A percentile compares a stretch with the other conserved stretches of the same genome.
phyloP scores from a whole-genome alignment of 208 protist species.

The Naegleria lovaniensis region DNA sequence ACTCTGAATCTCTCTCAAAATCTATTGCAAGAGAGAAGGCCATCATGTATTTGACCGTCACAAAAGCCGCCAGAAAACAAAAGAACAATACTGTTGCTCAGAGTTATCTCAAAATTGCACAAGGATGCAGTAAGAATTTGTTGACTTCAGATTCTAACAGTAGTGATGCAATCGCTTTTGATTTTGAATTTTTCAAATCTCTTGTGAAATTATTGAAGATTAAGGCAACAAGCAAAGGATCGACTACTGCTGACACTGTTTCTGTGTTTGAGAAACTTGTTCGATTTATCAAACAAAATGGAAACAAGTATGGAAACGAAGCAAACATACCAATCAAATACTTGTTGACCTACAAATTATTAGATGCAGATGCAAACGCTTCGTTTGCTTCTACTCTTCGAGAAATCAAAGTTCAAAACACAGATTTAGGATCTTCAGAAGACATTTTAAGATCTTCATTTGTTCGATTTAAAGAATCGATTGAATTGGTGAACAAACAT shows the following conservation, averaged over 20 bases:
- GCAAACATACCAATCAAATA: neutral
- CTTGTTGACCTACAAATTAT: neutral
- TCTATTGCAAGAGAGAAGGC: neutral
- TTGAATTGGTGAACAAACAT: neutral
- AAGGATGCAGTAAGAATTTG: slow-evolving; percentile 42
- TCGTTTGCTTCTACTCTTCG: neutral
- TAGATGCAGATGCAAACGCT: neutral
- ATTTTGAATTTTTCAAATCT: slow-evolving; percentile 42
- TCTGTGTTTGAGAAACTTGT: neutral
- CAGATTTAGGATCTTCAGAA: neutral
- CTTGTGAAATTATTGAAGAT: slow-evolving; percentile 51
- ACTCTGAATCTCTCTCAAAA: neutral
- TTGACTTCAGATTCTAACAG: slow-evolving; percentile 33
- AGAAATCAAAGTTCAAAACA: too few species aligned
- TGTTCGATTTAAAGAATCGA: neutral
- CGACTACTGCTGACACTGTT: neutral
- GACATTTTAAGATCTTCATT: neutral
- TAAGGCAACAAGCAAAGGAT: slow-evolving; percentile 38
- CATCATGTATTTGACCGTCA: slow-evolving; percentile 33
- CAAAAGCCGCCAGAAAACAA: slow-evolving; percentile 50
- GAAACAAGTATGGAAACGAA: neutral
- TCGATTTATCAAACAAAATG: neutral
- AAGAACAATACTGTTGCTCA: slow-evolving; percentile 51
- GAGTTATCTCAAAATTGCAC: slow-evolving; percentile 48
- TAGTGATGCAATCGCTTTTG: slow-evolving; percentile 35